Base-by-base conservation (phyloP, 768 basidiomycete species). In the Pisolithus tinctorius region DNA sequence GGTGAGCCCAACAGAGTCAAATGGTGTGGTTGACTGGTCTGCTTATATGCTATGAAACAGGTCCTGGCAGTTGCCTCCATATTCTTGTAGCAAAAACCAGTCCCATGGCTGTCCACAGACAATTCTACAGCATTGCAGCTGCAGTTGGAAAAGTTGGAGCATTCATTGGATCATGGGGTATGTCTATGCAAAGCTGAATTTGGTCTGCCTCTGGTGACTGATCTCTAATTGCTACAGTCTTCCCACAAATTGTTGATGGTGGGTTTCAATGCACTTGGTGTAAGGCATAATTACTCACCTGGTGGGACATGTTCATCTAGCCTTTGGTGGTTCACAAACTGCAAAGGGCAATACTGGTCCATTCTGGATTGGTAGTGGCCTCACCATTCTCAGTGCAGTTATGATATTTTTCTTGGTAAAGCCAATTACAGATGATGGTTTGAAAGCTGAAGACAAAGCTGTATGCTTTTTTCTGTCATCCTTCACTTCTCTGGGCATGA, bases 101-200 rank as follows among this genome's bases (percentile, higher is more conserved):
- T 58, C 90, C 93, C 0, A 95, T 93, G 1, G 90, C 86, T 17
- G 73, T 88, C 43, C 84, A 90, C 54, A 89, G 91, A 1, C 86
- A 92, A 46, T 87, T 83, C 66, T 93, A 94, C 61, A 93, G 92
- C 26, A 51, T 82, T 29, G 92, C 91, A 6, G 91, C 93, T 41
- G 92, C 93, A 11, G 61, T 88, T 45, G 93, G 90, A 36, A 93
- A 93, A 68, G 58, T 90, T 41, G 90, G 90, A 25, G 90, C 90
- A 10, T 89, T 91, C 64, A 75, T 82, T 42, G 89, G 89, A 26
- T 88, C 85, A 39, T 91, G 84, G 83, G 77, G 85, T 85, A 63
- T 26, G 83, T 67, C 49, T 36, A 47, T 3, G 23, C n/a, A 30
- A 10, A 25, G 25, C 20, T 23, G 1, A 38, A 42, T 36, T 8